phyloP scores from a whole-genome alignment of 1,284 basidiomycete species.

The Pterulicium gracile region DNA sequence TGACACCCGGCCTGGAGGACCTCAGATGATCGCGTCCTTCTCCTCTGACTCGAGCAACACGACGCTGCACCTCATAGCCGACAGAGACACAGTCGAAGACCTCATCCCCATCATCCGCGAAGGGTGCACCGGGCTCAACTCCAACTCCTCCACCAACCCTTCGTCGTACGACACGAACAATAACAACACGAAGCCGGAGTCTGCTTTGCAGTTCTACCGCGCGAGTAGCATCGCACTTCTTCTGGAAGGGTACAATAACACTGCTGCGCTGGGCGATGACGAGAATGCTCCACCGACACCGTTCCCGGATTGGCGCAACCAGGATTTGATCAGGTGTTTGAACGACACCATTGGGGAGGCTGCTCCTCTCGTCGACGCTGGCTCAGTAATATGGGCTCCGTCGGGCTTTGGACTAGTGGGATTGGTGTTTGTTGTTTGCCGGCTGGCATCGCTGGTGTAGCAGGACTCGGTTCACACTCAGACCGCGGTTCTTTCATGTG shows the following conservation, averaged over 20 bases:
- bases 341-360: constrained; percentile 31
- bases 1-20: constrained; percentile 46
- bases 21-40: constrained; percentile 39
- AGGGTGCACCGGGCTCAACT: not conserved
- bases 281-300: constrained; percentile 20
- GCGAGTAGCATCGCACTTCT: constrained; percentile 42
- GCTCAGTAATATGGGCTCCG: constrained; percentile 1
- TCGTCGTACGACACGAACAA: constrained; percentile 21
- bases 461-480: too few species aligned
- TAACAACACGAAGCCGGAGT: constrained; percentile 28
- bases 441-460: too few species aligned
- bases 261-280: constrained; percentile 19
- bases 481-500: too few species aligned
- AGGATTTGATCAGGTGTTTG: constrained; percentile 27
- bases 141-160: constrained; percentile 17
- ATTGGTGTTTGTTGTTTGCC: too few species aligned
- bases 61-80: not conserved
- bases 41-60: not conserved
- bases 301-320: constrained; percentile 23
- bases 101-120: not conserved
- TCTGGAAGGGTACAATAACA: constrained; percentile 58
- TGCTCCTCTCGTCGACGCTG: constrained; percentile 22
- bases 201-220: constrained; percentile 48
- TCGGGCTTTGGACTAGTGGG: constrained; percentile 3
- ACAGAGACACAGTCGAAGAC: not conserved